Evolutionary conservation across 108 stramenopile genomes (phyloP).

Genomic region (Cyclotella choctawhatcheeana): DNA sequence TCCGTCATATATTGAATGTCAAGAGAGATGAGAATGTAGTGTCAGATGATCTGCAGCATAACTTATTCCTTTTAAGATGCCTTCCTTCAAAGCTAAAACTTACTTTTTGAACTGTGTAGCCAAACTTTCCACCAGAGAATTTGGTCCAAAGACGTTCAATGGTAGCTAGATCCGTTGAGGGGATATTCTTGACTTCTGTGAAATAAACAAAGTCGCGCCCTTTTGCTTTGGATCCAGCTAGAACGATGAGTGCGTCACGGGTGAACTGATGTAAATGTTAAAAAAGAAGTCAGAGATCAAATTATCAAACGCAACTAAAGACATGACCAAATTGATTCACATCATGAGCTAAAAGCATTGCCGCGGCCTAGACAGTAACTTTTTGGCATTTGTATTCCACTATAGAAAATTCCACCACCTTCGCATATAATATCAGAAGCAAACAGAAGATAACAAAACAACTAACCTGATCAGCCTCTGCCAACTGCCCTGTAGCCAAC

Average conservation of each 20-base stretch:
- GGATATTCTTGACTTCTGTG: conserved; percentile 95
- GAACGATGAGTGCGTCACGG: conserved; percentile 91
- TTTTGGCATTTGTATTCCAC: too few species aligned
- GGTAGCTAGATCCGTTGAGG: conserved; percentile 90
- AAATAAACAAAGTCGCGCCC: conserved; percentile 97
- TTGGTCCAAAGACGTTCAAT: conserved; percentile 95
- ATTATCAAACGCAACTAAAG: conserved; percentile 3
- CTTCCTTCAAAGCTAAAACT: too few species aligned
- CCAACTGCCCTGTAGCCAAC: conserved; percentile 88
- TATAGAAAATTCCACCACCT: too few species aligned
- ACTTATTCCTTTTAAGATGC: too few species aligned
- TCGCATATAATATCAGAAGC: not conserved
- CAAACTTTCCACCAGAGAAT: conserved; percentile 95
- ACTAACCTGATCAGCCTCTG: conserved; percentile 88
- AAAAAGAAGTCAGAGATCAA: too few species aligned
- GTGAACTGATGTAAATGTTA: too few species aligned
- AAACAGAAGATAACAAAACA: not conserved
- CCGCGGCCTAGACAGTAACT: too few species aligned
- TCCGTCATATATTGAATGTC: too few species aligned
- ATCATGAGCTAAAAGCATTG: too few species aligned
- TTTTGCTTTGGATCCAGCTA: conserved; percentile 87
- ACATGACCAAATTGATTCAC: too few species aligned
- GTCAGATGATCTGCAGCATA: too few species aligned
- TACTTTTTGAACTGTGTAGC: conserved; percentile 94
- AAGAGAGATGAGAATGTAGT: too few species aligned